Percentiles rank a stretch among this genome's conserved stretches.
Evolutionary conservation across 2,329 filamentous ascomycete genomes (phyloP).

Genomic region (Colletotrichum salicis): DNA sequence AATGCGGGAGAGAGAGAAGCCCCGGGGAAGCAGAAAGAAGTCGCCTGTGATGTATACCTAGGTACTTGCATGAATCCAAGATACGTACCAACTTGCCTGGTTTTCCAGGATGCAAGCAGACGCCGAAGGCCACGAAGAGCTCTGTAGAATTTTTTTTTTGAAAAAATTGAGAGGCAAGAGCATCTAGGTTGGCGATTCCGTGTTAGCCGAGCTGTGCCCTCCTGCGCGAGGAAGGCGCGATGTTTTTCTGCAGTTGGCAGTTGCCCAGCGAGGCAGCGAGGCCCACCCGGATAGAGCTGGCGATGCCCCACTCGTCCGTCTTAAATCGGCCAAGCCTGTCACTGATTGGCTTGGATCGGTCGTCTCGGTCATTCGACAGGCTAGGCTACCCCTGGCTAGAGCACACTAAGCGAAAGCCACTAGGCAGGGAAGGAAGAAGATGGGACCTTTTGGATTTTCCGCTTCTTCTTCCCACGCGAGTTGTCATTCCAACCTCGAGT

Average conservation of each 20-base stretch:
- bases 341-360: conserved; percentile 4
- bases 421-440: conserved; percentile 9
- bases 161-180: background rate
- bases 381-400: conserved; percentile 31
- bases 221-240: background rate
- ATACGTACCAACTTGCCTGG: background rate
- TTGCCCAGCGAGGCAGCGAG: conserved; percentile 13
- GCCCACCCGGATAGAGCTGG: conserved; percentile 2
- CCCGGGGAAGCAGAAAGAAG: background rate
- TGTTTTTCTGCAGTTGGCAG: background rate
- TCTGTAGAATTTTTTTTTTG: background rate
- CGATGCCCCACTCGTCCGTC: background rate
- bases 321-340: background rate
- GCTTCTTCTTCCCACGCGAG: background rate
- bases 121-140: too few species aligned
- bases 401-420: conserved; percentile 9
- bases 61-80: background rate
- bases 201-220: conserved; percentile 15
- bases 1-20: background rate
- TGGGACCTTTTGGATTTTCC: background rate
- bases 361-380: background rate
- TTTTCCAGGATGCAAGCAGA: background rate
- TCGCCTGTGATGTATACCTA: too few species aligned
- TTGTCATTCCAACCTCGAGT: background rate
- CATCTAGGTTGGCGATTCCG: conserved; percentile 1